These are phyloP conservation scores for Turritis glabra DNA, from an alignment of 345 rosid species.

Conservation along the genomic window DNA sequence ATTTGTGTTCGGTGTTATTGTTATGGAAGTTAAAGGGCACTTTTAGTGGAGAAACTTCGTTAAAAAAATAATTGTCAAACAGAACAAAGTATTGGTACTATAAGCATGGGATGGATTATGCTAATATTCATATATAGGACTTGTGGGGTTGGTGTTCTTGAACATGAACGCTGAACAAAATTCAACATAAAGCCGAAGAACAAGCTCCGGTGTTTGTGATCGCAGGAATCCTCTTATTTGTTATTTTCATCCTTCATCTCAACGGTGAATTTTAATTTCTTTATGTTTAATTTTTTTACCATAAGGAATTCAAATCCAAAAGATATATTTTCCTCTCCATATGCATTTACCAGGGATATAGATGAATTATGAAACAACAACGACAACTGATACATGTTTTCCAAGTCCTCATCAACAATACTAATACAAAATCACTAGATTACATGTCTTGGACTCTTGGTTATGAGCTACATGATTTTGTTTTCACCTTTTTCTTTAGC, in stretches of 20 bases:
- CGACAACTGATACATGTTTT: too few relatives aligned
- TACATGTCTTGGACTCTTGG: too few relatives aligned
- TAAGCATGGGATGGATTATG: not conserved
- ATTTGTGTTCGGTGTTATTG: not conserved
- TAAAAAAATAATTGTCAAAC: not conserved
- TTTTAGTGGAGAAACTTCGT: not conserved
- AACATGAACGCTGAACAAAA: not conserved
- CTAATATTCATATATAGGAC: not conserved
- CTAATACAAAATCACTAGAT: too few relatives aligned
- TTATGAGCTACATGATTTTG: too few relatives aligned
- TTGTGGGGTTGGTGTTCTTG: not conserved
- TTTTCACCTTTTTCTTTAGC: too few relatives aligned
- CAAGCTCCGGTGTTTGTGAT: not conserved
- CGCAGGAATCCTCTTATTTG: not conserved
- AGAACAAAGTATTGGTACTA: not conserved
- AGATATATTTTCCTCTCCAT: too few relatives aligned
- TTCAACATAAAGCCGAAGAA: not conserved
- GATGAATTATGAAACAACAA: too few relatives aligned
- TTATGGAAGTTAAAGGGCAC: conserved; percentile 8
- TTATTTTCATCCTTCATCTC: not conserved
- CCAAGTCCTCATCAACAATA: too few relatives aligned
- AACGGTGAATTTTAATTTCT: not conserved
- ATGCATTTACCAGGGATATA: too few relatives aligned
- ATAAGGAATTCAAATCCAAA: not conserved
- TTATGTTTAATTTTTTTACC: not conserved